These are phyloP conservation scores for Leucosporidium scottii DNA, from an alignment of 768 basidiomycete species.

Conservation along the genomic window DNA sequence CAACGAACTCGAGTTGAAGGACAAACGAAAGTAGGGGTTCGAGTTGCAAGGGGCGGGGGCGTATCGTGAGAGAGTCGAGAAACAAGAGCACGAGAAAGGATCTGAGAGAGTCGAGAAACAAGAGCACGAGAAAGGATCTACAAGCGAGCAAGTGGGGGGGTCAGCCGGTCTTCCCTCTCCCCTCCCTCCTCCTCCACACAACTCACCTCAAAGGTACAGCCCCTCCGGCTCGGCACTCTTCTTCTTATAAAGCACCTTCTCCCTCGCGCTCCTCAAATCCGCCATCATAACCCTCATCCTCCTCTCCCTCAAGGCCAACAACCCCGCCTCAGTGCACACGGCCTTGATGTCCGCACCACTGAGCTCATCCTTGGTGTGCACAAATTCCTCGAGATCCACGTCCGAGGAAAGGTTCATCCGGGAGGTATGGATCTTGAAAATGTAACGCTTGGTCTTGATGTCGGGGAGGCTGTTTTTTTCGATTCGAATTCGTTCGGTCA, in stretches of 20 bases:
- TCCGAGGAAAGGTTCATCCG: conserved; percentile 79
- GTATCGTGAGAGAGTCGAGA: no score
- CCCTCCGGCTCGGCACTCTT: conserved; percentile 65
- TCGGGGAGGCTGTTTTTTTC: conserved; percentile 66
- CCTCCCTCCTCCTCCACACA: no score
- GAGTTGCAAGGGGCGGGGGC: no score
- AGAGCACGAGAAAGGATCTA: no score
- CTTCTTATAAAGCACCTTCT: conserved; percentile 99
- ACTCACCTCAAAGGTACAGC: conserved; percentile 17
- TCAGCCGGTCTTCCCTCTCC: no score
- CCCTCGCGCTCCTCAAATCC: conserved; percentile 82
- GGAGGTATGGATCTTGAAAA: conserved; percentile 82
- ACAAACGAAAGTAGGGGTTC: no score
- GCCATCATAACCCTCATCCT: conserved; percentile 88
- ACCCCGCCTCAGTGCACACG: conserved; percentile 95
- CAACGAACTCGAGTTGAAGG: no score
- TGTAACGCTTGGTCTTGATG: conserved; percentile 97
- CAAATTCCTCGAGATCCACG: conserved; percentile 90
- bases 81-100: no score
- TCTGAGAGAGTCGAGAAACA: no score
- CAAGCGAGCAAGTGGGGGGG: no score
- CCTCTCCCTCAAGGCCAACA: conserved; percentile 86
- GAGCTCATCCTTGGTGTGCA: conserved; percentile 81
- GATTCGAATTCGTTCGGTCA: neutral
- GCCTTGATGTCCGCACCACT: conserved; percentile 96